Percentiles rank a stretch among this genome's conserved stretches.
Evolutionary conservation across 768 basidiomycete genomes (phyloP).

Genomic region (Tulasnella sp.): DNA sequence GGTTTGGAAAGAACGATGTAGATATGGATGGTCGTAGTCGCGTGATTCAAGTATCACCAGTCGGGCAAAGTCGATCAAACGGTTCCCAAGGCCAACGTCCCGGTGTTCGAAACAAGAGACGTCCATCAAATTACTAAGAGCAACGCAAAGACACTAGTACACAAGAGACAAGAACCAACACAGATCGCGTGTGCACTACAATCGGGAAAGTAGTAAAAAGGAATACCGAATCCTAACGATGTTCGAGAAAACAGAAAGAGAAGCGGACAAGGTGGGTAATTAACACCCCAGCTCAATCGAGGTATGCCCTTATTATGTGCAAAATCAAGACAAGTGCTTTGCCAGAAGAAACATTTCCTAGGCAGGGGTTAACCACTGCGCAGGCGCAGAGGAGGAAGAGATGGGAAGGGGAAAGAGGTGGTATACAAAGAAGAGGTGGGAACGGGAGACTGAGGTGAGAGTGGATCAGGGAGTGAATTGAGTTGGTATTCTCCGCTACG

Average conservation of each 20-base stretch:
- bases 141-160: neutral
- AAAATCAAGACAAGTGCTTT: neutral
- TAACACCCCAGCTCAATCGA: neutral
- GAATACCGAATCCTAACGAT: neutral
- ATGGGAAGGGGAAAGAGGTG: neutral
- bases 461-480: neutral
- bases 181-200: neutral
- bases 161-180: neutral
- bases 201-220: neutral
- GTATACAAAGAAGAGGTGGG: neutral
- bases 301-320: neutral
- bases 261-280: neutral
- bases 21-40: neutral
- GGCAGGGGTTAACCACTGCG: neutral
- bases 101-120: neutral
- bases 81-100: neutral
- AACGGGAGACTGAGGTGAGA: neutral
- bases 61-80: neutral
- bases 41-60: neutral
- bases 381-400: neutral
- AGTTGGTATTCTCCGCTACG: conserved; percentile 4
- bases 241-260: neutral
- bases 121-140: neutral
- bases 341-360: neutral
- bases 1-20: neutral